phyloP scores from a whole-genome alignment of 2,329 filamentous ascomycete genomes.

The Clarireedia sp. region DNA sequence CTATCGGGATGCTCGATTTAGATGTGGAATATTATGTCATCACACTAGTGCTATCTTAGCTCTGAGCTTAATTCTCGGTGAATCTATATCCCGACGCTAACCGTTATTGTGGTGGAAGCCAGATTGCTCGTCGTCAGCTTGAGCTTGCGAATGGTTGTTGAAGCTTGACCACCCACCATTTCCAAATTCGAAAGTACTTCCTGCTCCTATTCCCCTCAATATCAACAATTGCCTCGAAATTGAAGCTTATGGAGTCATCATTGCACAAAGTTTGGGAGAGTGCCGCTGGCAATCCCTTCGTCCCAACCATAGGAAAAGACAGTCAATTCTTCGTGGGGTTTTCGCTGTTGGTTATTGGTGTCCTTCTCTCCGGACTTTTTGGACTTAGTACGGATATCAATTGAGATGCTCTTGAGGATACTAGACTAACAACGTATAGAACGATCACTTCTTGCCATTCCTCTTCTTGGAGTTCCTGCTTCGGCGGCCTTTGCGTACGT shows the following conservation, averaged over 20 bases:
- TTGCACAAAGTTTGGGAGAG: constrained; percentile 89
- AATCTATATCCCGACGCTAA: constrained; percentile 12
- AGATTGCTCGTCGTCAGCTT: constrained; percentile 17
- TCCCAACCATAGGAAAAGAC: constrained; percentile 71
- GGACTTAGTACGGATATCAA: constrained; percentile 63
- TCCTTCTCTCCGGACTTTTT: constrained; percentile 71
- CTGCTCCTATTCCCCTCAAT: too few species aligned
- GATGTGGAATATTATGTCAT: not conserved
- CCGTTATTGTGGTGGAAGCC: constrained; percentile 12
- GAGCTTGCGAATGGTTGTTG: not conserved
- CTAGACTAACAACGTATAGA: constrained; percentile 44
- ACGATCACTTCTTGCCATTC: constrained; percentile 69
- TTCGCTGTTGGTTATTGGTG: constrained; percentile 61
- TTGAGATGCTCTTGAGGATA: not conserved
- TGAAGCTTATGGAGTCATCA: constrained; percentile 64
- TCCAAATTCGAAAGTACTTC: not conserved
- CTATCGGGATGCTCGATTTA: not conserved
- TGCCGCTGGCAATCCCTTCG: constrained; percentile 78
- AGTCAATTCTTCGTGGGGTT: constrained; percentile 79
- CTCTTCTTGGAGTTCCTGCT: constrained; percentile 74
- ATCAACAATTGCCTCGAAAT: not conserved
- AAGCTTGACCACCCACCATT: not conserved
- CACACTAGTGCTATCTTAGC: constrained; percentile 7
- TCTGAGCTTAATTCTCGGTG: constrained; percentile 15
- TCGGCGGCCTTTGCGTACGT: constrained; percentile 84